Base-by-base conservation (phyloP, 129 eudicot genomes). In the Flaveria linearis region DNA sequence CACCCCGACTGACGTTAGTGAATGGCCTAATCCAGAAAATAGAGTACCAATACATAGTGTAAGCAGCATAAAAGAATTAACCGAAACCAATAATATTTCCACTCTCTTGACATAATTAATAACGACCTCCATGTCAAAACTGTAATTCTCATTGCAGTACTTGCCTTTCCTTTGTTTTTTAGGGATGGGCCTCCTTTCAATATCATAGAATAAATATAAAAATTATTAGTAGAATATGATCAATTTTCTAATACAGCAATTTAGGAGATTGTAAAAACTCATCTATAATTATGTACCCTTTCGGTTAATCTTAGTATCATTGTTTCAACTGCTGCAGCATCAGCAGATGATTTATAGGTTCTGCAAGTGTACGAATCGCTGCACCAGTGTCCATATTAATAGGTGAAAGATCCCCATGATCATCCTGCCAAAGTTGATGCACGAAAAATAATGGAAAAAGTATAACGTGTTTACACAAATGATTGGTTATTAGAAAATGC, bases 341-440 rank as follows among this genome's bases (percentile, higher is more conserved):
- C 98, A 73, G 91, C 86, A 33, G 98, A 93, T 71, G 98, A 88
- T 77, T 87, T 90, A 79, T 85, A 93, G 50, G 98, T 90, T 89
- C 90, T 88, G 90, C 98, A 77, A 93, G 97, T 63, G 98, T 90
- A 22, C 96, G 97, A 67, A 93, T 93, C 18, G 98, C 98, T 13
- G 87, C 92, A 46, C 93, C 93, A 71, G 98, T 93, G 87, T 93
- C 98, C 98, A 93, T 93, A 83, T 90, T 93, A 62, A 93, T 96
- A 10, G 92, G 72, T 68, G 98, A 90, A 81, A 93, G 84, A 69
- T 93, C 98, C 39, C 97, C 98, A 73, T 90, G 83, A 76, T 93
- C 97, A 72, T 93, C 98, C 98, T 93, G 96, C 83, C 16, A 67
- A 74, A 78, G 39, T 55, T 58, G 42, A 28, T n/a, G 6, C 49